Conservation (phyloP, 371 early-diverging fungal genomes). For the Zopfochytrium polystomum region DNA sequence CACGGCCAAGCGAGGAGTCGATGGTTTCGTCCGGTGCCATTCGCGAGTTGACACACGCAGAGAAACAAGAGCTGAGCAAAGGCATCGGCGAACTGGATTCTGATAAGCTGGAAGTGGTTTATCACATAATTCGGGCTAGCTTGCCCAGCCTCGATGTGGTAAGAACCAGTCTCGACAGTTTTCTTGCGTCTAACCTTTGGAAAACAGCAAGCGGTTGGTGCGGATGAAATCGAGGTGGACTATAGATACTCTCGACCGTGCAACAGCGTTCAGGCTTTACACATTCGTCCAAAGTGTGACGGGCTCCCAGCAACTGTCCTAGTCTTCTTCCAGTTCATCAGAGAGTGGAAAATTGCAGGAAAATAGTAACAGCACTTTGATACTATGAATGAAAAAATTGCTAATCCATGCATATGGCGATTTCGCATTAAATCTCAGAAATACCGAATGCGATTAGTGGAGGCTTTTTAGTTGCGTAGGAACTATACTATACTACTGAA, state of each 20-base stretch:
- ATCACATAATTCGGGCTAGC: slow-evolving; percentile 80
- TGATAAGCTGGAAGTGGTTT: slow-evolving; percentile 74
- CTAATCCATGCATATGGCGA: too few relatives aligned
- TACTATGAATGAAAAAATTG: too few relatives aligned
- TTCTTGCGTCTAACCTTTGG: neutral
- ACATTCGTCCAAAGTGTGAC: slow-evolving; percentile 75
- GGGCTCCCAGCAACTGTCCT: too few relatives aligned
- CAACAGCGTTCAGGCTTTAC: slow-evolving; percentile 79
- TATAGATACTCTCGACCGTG: slow-evolving; percentile 83
- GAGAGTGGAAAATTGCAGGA: too few relatives aligned
- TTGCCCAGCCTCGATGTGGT: slow-evolving; percentile 67
- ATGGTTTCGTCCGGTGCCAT: too few relatives aligned
- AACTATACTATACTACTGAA: slow-evolving; percentile 8
- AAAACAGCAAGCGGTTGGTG: slow-evolving; percentile 47
- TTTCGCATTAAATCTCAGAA: too few relatives aligned
- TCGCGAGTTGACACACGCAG: slow-evolving; percentile 69
- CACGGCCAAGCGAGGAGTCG: too few relatives aligned
- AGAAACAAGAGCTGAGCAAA: slow-evolving; percentile 84
- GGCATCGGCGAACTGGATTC: slow-evolving; percentile 74
- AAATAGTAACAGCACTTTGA: too few relatives aligned
- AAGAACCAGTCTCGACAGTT: neutral
- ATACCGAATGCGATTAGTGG: too few relatives aligned
- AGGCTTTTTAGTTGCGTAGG: too few relatives aligned
- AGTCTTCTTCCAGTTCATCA: too few relatives aligned
- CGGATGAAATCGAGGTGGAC: slow-evolving; percentile 92